A percentile compares a stretch with the other conserved stretches of the same genome.
Conservation (phyloP, 2,329 filamentous ascomycete genomes). For the Cytospora paraplurivora region DNA sequence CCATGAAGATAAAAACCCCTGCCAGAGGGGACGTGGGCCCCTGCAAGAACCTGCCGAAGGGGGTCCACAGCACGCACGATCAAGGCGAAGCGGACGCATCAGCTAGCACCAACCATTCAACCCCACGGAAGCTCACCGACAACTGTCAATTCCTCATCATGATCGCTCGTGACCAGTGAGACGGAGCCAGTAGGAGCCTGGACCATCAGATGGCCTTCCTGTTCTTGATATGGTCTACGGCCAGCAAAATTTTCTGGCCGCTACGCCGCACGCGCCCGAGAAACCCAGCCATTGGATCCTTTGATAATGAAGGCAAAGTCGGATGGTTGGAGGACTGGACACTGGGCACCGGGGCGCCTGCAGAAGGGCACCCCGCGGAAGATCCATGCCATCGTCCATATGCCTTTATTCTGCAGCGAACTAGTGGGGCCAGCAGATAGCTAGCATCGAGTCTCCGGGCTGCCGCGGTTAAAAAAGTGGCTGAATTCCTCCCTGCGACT, state of each 20-base stretch:
- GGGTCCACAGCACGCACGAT: conserved; percentile 23
- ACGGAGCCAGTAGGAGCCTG: neutral
- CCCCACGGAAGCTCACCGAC: conserved; percentile 28
- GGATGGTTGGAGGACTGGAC: conserved; percentile 6
- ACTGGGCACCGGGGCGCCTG: too few species aligned
- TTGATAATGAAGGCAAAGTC: neutral
- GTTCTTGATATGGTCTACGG: conserved; percentile 17
- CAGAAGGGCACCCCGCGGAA: conserved; percentile 14
- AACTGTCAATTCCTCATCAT: conserved; percentile 26
- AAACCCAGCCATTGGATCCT: conserved; percentile 11
- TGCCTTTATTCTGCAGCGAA: conserved; percentile 18
- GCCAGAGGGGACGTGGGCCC: conserved; percentile 2
- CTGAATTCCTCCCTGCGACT: neutral
- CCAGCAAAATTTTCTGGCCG: conserved; percentile 6
- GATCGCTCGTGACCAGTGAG: conserved; percentile 16
- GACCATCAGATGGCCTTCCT: conserved; percentile 3
- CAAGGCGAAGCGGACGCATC: conserved; percentile 17
- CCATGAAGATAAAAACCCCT: conserved; percentile 26
- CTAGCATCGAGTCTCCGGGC: conserved; percentile 12
- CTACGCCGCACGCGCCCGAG: conserved; percentile 22
- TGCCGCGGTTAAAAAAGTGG: conserved; percentile 15
- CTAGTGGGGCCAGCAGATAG: conserved; percentile 16
- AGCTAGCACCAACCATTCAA: conserved; percentile 19
- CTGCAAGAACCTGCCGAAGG: conserved; percentile 21
- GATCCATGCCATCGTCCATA: conserved; percentile 11